phyloP scores from a whole-genome alignment of 1,139 yeast species.

The Yamadazyma pseudoaaseri region DNA sequence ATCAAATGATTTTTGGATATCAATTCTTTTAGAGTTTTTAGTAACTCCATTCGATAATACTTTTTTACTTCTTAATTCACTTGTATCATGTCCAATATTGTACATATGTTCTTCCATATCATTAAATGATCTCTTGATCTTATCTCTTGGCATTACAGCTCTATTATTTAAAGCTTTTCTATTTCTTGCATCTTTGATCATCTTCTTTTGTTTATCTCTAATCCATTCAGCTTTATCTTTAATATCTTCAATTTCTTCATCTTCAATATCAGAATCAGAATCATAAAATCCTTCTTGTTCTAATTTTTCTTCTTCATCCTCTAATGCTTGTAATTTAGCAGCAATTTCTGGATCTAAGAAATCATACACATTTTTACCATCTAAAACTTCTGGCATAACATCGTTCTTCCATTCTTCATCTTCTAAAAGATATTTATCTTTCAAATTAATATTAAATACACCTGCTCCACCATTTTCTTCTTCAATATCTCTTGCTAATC shows the following conservation, averaged over 20 bases:
- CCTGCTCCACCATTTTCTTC: slow-evolving; percentile 98
- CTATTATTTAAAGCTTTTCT: slow-evolving; percentile 86
- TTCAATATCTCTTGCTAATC: slow-evolving; percentile 84
- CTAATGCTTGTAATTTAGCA: slow-evolving; percentile 88
- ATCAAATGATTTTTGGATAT: slow-evolving; percentile 60
- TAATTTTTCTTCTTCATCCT: slow-evolving; percentile 93
- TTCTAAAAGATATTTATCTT: slow-evolving; percentile 86
- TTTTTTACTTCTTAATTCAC: slow-evolving; percentile 53
- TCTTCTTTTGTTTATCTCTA: slow-evolving; percentile 89
- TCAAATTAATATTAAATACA: slow-evolving; percentile 89
- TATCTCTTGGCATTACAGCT: slow-evolving; percentile 92
- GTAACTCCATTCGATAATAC: slow-evolving; percentile 15
- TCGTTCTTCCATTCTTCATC: slow-evolving; percentile 98
- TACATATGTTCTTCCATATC: slow-evolving; percentile 90
- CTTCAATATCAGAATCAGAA: slow-evolving; percentile 73
- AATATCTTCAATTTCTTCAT: slow-evolving; percentile 66
- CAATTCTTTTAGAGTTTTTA: slow-evolving; percentile 61
- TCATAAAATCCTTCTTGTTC: slow-evolving; percentile 95
- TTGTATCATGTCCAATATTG: slow-evolving; percentile 83
- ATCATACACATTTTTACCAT: slow-evolving; percentile 96
- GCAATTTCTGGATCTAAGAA: slow-evolving; percentile 96
- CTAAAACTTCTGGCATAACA: slow-evolving; percentile 92
- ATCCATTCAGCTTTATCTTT: slow-evolving; percentile 92
- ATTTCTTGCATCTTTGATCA: slow-evolving; percentile 85
- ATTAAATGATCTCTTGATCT: slow-evolving; percentile 68